These are phyloP conservation scores for Solanum tarijense DNA, from an alignment of 257 asterid species.

Conservation along the genomic window DNA sequence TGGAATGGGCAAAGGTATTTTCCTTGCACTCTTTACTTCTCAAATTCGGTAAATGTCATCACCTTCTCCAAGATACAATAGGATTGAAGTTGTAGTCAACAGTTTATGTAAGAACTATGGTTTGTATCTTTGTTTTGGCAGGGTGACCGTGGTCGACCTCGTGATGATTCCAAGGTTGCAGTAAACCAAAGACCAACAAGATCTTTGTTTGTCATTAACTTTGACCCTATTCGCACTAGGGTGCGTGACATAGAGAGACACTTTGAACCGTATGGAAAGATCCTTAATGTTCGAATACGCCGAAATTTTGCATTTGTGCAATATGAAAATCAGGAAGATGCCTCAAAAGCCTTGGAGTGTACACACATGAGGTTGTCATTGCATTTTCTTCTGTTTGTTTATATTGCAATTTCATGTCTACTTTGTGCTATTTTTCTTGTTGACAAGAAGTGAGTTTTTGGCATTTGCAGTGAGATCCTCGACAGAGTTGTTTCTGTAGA, in stretches of 20 bases:
- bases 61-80: not conserved
- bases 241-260: slow-evolving; percentile 71
- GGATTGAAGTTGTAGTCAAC: not conserved
- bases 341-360: slow-evolving; percentile 84
- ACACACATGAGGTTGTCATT: slow-evolving; percentile 71
- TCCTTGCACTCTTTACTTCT: not conserved
- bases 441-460: not conserved
- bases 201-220: slow-evolving; percentile 83
- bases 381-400: not conserved
- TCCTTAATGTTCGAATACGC: slow-evolving; percentile 67
- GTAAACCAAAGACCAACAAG: slow-evolving; percentile 69
- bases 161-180: slow-evolving; percentile 40
- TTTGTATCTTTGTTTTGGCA: slow-evolving; percentile 15
- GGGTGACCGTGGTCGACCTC: slow-evolving; percentile 87
- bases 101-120: not conserved
- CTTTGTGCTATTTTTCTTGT: not conserved
- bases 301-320: slow-evolving; percentile 94
- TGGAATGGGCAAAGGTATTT: slow-evolving; percentile 88
- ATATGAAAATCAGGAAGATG: slow-evolving; percentile 83
- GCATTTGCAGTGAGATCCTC: slow-evolving; percentile 56
- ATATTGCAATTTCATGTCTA: not conserved
- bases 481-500: slow-evolving; percentile 92
- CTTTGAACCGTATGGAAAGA: slow-evolving; percentile 82
- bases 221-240: slow-evolving; percentile 69
- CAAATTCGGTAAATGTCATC: not conserved